A percentile compares a stretch with the other conserved stretches of the same genome.
Evolutionary conservation across 805 yeast species (phyloP).

Genomic region (Kazachstania viticola): DNA sequence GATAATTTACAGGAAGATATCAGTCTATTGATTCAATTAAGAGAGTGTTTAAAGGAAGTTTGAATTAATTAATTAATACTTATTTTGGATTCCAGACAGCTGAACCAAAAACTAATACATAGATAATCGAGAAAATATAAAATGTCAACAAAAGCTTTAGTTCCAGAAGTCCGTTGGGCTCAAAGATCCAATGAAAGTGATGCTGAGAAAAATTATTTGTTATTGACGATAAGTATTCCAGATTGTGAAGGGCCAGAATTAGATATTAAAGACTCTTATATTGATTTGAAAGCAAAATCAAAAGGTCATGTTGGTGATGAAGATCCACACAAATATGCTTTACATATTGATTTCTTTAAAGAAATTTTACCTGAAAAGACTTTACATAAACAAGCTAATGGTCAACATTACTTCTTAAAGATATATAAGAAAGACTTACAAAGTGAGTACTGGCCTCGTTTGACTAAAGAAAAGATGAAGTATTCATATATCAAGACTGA

Average conservation of each 20-base stretch:
- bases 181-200: slow-evolving; percentile 81
- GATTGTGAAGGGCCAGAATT: slow-evolving; percentile 57
- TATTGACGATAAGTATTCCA: slow-evolving; percentile 59
- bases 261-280: slow-evolving; percentile 42
- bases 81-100: background rate
- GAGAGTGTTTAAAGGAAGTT: no score
- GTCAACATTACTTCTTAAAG: slow-evolving; percentile 44
- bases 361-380: slow-evolving; percentile 62
- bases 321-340: slow-evolving; percentile 37
- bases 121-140: background rate
- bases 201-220: slow-evolving; percentile 60
- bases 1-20: no score
- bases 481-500: slow-evolving; percentile 81
- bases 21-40: no score
- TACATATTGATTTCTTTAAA: slow-evolving; percentile 64
- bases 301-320: slow-evolving; percentile 37
- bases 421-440: slow-evolving; percentile 57
- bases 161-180: slow-evolving; percentile 77
- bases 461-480: slow-evolving; percentile 76
- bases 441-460: slow-evolving; percentile 89
- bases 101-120: background rate
- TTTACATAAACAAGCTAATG: slow-evolving; percentile 39
- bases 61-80: no score
- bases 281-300: slow-evolving; percentile 35
- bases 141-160: slow-evolving; percentile 11